Evolutionary conservation across 352 stramenopile species (phyloP), one percentile per base, ranked within the genome.

Genomic region (Peronospora destructor): DNA sequence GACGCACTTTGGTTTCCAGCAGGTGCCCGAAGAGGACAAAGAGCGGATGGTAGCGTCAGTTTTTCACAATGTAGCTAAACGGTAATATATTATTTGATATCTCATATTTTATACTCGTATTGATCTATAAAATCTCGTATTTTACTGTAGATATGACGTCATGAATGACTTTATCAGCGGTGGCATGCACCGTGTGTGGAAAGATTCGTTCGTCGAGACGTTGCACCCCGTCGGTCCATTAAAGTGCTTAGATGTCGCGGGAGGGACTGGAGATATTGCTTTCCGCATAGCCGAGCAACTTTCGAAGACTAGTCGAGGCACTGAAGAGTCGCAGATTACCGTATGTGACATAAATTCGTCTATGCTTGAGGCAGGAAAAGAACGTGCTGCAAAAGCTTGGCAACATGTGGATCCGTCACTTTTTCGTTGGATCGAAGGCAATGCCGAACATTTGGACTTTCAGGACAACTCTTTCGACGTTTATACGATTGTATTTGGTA

Each of bases 91-190:
- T 30, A 7, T 10, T 30, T 30, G 26, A 10, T 10, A 30, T 30
- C 5, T 21, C 1, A 21, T 21, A 21, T 3, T 14, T 44, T 14
- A 49, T 49, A 33, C 13, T 61, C 9, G 28, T 28, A 21, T n/a
- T n/a, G n/a, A 16, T 17, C 29, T 10, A 2, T 12, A 37, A 11
- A 30, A 28, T 16, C 29, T 26, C 47, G 58, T 12, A 54, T 48
- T 28, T 37, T 21, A 21, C 29, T 16, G 16, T 47, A 83, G 78
- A 50, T 94, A 94, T 48, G 97, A 99, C 73, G 71, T 99, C 14
- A 99, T 99, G 97, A 99, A 99, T 73, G 96, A 99, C 73, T 90
- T 99, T 56, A 99, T 99, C 96, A 97, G 83, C 56, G 94, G 80
- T 35, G 95, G 89, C 46, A 85, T 96, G 77, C 87, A 96, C 64